Conservation (phyloP, 768 basidiomycete genomes). For the Lenzites betulinus region DNA sequence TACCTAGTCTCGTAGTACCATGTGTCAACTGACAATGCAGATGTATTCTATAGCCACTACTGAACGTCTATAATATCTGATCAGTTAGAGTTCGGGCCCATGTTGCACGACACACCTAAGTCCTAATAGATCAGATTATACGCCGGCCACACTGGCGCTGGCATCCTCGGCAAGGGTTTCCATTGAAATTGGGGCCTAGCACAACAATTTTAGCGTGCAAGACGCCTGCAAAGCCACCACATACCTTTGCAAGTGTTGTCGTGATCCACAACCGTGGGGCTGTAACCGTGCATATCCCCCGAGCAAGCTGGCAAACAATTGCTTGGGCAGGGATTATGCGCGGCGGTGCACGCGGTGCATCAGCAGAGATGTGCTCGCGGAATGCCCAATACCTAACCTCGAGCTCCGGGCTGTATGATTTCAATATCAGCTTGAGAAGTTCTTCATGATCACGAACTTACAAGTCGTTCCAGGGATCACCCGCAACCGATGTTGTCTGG, state of each 20-base stretch:
- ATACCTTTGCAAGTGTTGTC: background rate
- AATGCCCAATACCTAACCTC: background rate
- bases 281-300: background rate
- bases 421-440: background rate
- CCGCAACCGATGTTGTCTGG: background rate
- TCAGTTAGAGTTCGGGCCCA: no score
- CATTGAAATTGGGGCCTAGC: background rate
- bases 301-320: background rate
- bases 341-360: background rate
- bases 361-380: no score
- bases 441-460: background rate
- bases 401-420: background rate
- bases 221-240: no score
- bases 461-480: background rate
- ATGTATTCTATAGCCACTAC: no score
- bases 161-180: background rate
- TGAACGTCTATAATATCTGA: no score
- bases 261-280: background rate
- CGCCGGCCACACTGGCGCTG: background rate
- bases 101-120: no score
- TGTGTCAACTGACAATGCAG: no score
- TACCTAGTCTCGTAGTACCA: no score
- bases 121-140: no score
- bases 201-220: background rate
- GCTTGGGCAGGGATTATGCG: background rate